phyloP scores from a whole-genome alignment of 2,329 filamentous ascomycete genomes.

The Fusarium acutatum region DNA sequence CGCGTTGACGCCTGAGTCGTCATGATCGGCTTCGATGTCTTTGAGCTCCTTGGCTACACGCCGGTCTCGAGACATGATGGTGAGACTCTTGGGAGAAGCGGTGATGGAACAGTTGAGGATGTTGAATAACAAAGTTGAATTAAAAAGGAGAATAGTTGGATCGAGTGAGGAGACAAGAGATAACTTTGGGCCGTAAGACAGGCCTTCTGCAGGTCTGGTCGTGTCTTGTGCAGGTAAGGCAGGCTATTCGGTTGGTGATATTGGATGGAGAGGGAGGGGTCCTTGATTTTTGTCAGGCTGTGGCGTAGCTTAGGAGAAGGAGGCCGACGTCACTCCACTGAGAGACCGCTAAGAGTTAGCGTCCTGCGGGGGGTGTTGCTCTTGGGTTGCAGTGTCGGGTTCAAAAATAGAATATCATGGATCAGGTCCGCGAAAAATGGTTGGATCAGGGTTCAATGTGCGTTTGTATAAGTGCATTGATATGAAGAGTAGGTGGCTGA shows the following conservation, averaged over 20 bases:
- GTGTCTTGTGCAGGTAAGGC: conserved; percentile 11
- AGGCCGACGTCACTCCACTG: conserved; percentile 32
- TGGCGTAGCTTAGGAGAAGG: conserved; percentile 1
- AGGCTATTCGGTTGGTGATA: conserved; percentile 3
- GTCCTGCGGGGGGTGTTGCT: conserved; percentile 20
- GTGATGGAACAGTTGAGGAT: not conserved
- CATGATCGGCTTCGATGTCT: conserved; percentile 77
- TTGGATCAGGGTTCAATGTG: not conserved
- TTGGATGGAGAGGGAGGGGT: conserved; percentile 22
- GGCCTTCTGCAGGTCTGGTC: conserved; percentile 8
- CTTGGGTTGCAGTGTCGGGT: not conserved
- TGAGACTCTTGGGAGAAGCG: conserved; percentile 41
- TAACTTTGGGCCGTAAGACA: not conserved
- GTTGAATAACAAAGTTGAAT: not conserved
- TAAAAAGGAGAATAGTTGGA: not conserved
- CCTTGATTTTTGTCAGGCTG: conserved; percentile 17
- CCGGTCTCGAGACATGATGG: conserved; percentile 57
- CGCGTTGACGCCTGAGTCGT: conserved; percentile 78
- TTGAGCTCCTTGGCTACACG: conserved; percentile 78
- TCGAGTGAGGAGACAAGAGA: not conserved
- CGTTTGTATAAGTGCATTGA: not conserved
- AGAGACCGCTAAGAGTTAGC: conserved; percentile 25
- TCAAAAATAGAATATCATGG: conserved; percentile 23
- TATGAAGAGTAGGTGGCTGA: not conserved
- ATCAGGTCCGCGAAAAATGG: not conserved